Evolutionary conservation across 2,329 filamentous ascomycete species (phyloP).

Genomic region (Cladosporium sp.): DNA sequence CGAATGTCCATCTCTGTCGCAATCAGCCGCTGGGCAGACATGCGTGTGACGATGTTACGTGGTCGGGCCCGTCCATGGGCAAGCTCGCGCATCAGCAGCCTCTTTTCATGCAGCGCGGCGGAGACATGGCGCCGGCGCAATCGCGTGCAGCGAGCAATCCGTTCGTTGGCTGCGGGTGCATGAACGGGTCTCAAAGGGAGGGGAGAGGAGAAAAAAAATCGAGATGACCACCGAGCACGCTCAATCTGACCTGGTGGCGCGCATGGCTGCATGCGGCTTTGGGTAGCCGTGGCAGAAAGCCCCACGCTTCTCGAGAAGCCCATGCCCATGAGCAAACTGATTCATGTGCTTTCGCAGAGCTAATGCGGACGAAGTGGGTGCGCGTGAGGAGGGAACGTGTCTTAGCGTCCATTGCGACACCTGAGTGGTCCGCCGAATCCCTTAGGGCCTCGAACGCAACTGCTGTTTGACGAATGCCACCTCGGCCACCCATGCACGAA

Average conservation of each 20-base stretch:
- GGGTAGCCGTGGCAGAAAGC: conserved; percentile 11
- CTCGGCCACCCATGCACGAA: not conserved
- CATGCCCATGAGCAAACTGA: conserved; percentile 9
- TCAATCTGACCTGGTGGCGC: conserved; percentile 10
- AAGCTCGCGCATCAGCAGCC: conserved; percentile 1
- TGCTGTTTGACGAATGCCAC: not conserved
- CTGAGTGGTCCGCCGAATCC: not conserved
- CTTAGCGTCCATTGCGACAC: not conserved
- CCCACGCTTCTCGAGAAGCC: conserved; percentile 12
- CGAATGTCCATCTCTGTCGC: not conserved
- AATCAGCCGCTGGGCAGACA: conserved; percentile 14
- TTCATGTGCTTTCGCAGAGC: conserved; percentile 11
- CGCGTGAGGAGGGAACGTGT: conserved; percentile 11
- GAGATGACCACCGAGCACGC: not conserved
- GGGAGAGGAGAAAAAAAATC: not conserved
- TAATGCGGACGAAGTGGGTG: conserved; percentile 14
- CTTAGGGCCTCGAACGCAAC: not conserved
- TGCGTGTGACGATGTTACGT: conserved; percentile 12
- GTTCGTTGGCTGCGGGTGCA: conserved; percentile 10
- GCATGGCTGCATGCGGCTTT: conserved; percentile 10
- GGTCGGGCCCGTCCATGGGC: conserved; percentile 4
- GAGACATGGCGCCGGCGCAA: conserved; percentile 3
- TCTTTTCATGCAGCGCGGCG: conserved; percentile 4
- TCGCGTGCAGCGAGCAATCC: conserved; percentile 2
- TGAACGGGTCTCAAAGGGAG: conserved; percentile 2